Evolutionary conservation across 805 yeast genomes (phyloP).

Genomic region (Lipomyces spencermartinsiae): DNA sequence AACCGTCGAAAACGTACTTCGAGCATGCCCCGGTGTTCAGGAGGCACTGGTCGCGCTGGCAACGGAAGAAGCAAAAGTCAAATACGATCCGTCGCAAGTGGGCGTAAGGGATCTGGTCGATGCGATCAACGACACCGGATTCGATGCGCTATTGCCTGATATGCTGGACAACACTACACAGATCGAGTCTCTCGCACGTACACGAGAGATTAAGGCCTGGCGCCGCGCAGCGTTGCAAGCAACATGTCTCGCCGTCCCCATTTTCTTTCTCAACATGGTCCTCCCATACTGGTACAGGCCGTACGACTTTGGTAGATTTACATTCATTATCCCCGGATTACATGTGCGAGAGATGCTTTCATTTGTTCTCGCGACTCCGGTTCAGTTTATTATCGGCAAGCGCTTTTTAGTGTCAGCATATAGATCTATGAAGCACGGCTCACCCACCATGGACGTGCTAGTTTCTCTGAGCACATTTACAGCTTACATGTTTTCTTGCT

Average conservation of each 20-base stretch:
- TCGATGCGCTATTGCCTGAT: conserved; percentile 55
- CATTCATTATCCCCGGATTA: conserved; percentile 61
- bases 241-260: conserved; percentile 66
- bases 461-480: conserved; percentile 82
- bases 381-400: conserved; percentile 72
- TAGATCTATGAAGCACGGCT: conserved; percentile 67
- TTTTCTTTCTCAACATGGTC: conserved; percentile 54
- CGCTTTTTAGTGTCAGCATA: conserved; percentile 70
- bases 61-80: conserved; percentile 61
- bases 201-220: conserved; percentile 79
- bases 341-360: conserved; percentile 68
- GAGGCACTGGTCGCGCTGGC: conserved; percentile 58
- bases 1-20: conserved; percentile 57
- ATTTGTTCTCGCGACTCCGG: conserved; percentile 60
- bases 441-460: conserved; percentile 92
- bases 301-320: conserved; percentile 43
- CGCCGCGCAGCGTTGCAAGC: conserved; percentile 59
- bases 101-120: conserved; percentile 72
- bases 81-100: conserved; percentile 55
- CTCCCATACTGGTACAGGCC: conserved; percentile 37
- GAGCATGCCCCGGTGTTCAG: conserved; percentile 54
- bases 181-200: conserved; percentile 67
- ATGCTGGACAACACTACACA: conserved; percentile 68
- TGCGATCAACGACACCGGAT: conserved; percentile 58
- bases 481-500: conserved; percentile 75